Conservation (phyloP, 352 stramenopile species). For the Phytophthora pinifolia region DNA sequence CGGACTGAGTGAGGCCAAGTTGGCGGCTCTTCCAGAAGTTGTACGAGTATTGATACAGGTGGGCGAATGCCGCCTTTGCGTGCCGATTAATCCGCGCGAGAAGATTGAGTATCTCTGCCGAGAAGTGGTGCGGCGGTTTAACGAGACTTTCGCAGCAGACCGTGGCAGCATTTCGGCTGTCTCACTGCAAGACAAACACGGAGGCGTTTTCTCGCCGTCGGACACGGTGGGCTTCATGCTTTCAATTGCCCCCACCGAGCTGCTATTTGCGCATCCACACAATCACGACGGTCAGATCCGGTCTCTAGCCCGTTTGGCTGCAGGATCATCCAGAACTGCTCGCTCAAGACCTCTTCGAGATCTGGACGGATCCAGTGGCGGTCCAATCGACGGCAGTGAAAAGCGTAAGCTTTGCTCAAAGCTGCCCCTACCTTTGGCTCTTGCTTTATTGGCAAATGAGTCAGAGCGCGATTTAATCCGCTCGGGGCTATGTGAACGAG, state of each 20-base stretch:
- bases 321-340: constrained; percentile 4
- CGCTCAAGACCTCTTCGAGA: not conserved
- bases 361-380: not conserved
- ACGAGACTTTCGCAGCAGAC: constrained; percentile 49
- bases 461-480: constrained; percentile 52
- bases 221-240: constrained; percentile 47
- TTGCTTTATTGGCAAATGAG: constrained; percentile 70
- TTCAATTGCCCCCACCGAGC: constrained; percentile 16
- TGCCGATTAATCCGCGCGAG: constrained; percentile 57
- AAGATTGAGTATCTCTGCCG: constrained; percentile 43
- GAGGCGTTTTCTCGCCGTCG: constrained; percentile 46
- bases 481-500: constrained; percentile 31
- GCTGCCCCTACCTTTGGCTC: constrained; percentile 53
- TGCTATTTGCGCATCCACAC: constrained; percentile 30
- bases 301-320: constrained; percentile 19
- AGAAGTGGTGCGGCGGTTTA: constrained; percentile 62
- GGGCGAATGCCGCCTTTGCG: constrained; percentile 46
- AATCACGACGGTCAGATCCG: constrained; percentile 19
- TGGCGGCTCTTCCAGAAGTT: constrained; percentile 35
- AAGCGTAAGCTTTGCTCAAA: constrained; percentile 43
- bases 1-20: constrained; percentile 9
- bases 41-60: constrained; percentile 62
- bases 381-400: not conserved
- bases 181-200: constrained; percentile 57
- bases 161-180: constrained; percentile 35